Percentiles rank a stretch among this genome's conserved stretches.
phyloP scores from a whole-genome alignment of 2,329 filamentous ascomycete species.

The Penicillium digitatum region DNA sequence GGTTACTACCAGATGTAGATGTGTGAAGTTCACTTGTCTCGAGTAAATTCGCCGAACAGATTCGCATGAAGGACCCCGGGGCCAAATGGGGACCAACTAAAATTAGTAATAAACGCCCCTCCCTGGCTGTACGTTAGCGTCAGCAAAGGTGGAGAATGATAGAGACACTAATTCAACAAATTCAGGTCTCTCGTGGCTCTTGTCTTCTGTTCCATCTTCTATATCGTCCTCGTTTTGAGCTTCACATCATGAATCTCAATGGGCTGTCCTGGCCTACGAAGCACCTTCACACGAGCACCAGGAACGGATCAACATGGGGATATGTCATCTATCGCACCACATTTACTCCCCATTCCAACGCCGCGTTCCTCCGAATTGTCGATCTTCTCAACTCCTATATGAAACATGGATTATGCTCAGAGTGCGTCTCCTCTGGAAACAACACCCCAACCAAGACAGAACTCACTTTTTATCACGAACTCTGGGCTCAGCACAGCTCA shows the following conservation, averaged over 20 bases:
- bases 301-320: background rate
- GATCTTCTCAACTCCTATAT: conserved; percentile 2
- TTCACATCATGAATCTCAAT: background rate
- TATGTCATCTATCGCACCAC: conserved; percentile 6
- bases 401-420: background rate
- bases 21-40: background rate
- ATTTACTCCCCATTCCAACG: background rate
- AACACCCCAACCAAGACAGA: background rate
- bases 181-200: background rate
- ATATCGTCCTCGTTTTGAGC: background rate
- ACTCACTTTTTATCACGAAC: background rate
- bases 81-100: background rate
- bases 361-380: background rate
- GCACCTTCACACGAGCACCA: background rate
- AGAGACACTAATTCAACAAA: background rate
- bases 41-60: background rate
- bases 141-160: background rate
- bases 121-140: background rate
- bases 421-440: background rate
- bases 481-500: background rate
- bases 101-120: background rate
- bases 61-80: background rate
- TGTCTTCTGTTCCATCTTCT: background rate
- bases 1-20: background rate
- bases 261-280: background rate